Evolutionary conservation across 495 filamentous ascomycete species (phyloP), one percentile per base, ranked within the genome.

Genomic region (Chlorociboria aeruginascens): DNA sequence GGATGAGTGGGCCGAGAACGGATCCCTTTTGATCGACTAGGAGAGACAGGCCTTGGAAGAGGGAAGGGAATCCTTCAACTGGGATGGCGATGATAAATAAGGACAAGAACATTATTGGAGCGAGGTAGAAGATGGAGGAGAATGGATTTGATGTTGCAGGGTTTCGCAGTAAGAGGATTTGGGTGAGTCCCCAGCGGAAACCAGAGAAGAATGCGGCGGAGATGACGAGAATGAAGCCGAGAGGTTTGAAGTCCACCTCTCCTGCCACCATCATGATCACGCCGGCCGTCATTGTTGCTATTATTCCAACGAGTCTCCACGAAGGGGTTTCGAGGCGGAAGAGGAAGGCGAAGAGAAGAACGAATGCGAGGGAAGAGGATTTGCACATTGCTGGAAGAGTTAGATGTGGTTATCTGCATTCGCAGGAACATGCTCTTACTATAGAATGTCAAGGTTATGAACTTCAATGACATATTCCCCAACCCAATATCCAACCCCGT

Each of bases 231-330:
- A 88, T 61, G 64, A 99, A 97, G 8, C 93, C 93, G 32, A 89
- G 74, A 0, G 81, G 70, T 52, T 87, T 77, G 73, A 99, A 99
- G 32, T 83, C 81, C n/a, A 89, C 77, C 66, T 99, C 92, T 20
- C 89, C 89, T 2, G 89, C 85, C 3, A 99, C 93, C 93, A 99
- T 99, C 89, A 97, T 95, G 53, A 97, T 74, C 20, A 99, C 93
- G 46, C 93, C 93, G 2, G 80, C 57, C 0, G 89, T 99, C 93
- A 99, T 97, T 51, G 85, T 82, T 41, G 77, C 73, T 51, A 99
- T 97, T 53, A 99, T 87, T 32, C 76, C 65, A 17, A 94, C 82
- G 16, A 99, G 74, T 53, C 81, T 82, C 68, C 85, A 79, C 0
- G 89, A 95, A 0, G 86, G 86, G 6, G 75, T 73, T 65, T 99